Percentiles rank a stretch among this genome's conserved stretches.
Evolutionary conservation across 176 grass and related monocot species (phyloP).

Genomic region (Tuctoria greenei): DNA sequence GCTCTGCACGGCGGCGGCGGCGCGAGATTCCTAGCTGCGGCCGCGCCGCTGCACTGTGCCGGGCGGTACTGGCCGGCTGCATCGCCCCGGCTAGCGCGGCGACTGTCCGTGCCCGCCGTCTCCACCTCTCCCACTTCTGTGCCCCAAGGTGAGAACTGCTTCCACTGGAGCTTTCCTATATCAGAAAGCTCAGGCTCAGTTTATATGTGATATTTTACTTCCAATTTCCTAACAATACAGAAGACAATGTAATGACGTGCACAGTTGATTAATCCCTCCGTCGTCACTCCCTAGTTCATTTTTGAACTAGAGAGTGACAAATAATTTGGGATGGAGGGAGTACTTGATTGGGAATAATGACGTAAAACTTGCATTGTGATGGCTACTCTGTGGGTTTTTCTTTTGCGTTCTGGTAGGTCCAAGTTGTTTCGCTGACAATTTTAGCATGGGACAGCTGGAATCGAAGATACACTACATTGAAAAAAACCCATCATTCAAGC

Average conservation of each 20-base stretch:
- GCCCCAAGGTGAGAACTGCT: slow-evolving; percentile 54
- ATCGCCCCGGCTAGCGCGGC: slow-evolving; percentile 25
- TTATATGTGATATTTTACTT: background rate
- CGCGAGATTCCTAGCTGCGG: slow-evolving; percentile 40
- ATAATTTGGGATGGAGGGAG: no score
- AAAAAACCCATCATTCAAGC: background rate
- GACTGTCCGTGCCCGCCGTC: slow-evolving; percentile 58
- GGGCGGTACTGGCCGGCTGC: slow-evolving; percentile 36
- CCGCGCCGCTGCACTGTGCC: slow-evolving; percentile 44
- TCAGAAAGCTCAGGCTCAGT: background rate
- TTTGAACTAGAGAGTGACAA: no score
- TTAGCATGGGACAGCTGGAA: background rate
- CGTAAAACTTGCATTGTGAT: background rate
- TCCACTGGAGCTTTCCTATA: background rate
- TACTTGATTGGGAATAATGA: slow-evolving; percentile 11
- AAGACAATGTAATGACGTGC: background rate
- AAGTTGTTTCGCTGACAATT: background rate
- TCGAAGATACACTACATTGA: background rate
- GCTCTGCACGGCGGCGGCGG: slow-evolving; percentile 41
- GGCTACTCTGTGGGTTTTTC: background rate
- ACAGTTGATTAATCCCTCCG: slow-evolving; percentile 13
- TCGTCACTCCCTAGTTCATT: no score
- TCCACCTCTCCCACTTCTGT: slow-evolving; percentile 71
- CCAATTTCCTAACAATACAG: background rate
- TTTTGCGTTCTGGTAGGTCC: background rate